phyloP scores from a whole-genome alignment of 345 rosid species.

The Pugionium dolabratum region DNA sequence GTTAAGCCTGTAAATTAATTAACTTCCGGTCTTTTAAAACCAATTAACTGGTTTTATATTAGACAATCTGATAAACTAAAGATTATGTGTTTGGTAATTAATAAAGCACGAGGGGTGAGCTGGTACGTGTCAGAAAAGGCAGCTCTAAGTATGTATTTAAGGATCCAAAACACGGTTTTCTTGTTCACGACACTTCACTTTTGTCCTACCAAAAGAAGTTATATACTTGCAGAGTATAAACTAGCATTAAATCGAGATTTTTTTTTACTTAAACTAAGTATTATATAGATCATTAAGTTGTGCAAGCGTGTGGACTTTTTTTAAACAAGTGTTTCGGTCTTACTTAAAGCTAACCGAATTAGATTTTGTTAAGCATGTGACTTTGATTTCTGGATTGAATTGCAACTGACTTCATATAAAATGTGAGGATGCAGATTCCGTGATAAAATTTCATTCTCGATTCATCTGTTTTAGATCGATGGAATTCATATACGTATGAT shows the following conservation, averaged over 20 bases:
- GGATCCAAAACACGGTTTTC: constrained; percentile 39
- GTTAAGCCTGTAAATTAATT: background rate
- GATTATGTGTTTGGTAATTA: constrained; percentile 34
- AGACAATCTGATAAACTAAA: constrained; percentile 7
- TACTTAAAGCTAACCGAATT: constrained; percentile 31
- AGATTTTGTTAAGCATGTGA: constrained; percentile 36
- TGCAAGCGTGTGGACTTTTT: constrained; percentile 45
- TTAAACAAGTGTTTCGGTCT: constrained; percentile 34
- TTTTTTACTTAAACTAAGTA: constrained; percentile 17
- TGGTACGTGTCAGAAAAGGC: constrained; percentile 41
- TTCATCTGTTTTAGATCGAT: constrained; percentile 20
- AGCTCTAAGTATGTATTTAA: constrained; percentile 35
- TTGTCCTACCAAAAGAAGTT: constrained; percentile 15
- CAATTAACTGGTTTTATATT: background rate
- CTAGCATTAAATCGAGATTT: constrained; percentile 7
- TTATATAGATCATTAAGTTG: constrained; percentile 21
- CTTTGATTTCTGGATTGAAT: constrained; percentile 27
- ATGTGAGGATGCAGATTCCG: constrained; percentile 19
- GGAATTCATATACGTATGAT: constrained; percentile 1
- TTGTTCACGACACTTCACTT: constrained; percentile 33
- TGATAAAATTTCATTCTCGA: constrained; percentile 28
- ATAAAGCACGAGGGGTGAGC: constrained; percentile 39
- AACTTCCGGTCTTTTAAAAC: background rate
- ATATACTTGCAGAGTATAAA: constrained; percentile 13
- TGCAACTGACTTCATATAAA: constrained; percentile 25